phyloP scores from a whole-genome alignment of 306 rosid genomes.

The Dryas octopetala region DNA sequence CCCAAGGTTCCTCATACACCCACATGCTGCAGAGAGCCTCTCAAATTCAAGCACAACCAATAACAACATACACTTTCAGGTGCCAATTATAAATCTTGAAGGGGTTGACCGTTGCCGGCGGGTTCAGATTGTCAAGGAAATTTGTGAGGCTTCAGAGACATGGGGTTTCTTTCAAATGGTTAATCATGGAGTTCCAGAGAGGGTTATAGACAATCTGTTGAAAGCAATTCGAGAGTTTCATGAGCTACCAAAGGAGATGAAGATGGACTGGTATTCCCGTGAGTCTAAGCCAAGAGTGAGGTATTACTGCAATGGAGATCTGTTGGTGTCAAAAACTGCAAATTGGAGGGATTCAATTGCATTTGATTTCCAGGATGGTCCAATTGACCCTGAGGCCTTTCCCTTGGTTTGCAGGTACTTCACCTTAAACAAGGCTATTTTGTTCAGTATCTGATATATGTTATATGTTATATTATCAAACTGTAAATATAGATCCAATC shows the following conservation, averaged over 20 bases:
- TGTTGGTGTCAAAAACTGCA: slow-evolving; percentile 59
- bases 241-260: slow-evolving; percentile 60
- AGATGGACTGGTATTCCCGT: slow-evolving; percentile 72
- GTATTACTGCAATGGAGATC: slow-evolving; percentile 68
- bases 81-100: slow-evolving; percentile 61
- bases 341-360: slow-evolving; percentile 80
- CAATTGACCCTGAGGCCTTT: slow-evolving; percentile 43
- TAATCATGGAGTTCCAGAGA: slow-evolving; percentile 62
- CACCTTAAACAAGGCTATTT: background rate
- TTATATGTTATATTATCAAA: too few relatives aligned
- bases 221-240: slow-evolving; percentile 51
- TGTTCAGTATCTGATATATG: background rate
- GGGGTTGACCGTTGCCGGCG: slow-evolving; percentile 32
- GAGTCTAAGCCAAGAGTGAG: slow-evolving; percentile 46
- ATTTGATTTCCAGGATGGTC: slow-evolving; percentile 65
- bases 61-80: slow-evolving; percentile 19
- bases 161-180: slow-evolving; percentile 84
- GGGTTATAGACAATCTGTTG: slow-evolving; percentile 48
- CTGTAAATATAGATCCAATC: too few relatives aligned
- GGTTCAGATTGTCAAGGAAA: slow-evolving; percentile 35
- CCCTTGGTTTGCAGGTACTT: slow-evolving; percentile 63
- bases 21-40: slow-evolving; percentile 26
- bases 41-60: background rate
- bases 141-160: slow-evolving; percentile 54
- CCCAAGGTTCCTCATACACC: slow-evolving; percentile 63